Conservation (phyloP, 2,329 filamentous ascomycete species). For the Cladophialophora chaetospira region DNA sequence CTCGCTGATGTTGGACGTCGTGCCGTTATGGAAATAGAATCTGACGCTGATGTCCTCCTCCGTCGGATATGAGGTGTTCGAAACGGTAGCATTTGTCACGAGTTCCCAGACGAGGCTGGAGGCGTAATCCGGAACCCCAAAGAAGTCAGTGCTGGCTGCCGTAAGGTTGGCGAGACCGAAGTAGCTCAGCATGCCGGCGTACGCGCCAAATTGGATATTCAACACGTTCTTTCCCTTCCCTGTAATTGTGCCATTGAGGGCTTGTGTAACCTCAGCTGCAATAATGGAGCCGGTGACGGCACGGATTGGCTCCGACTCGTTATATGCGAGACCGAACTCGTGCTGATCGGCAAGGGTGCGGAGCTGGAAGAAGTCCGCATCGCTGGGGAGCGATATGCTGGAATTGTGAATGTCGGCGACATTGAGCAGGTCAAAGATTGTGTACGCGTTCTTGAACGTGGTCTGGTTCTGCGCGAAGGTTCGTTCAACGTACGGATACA, state of each 20-base stretch:
- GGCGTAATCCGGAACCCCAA: conserved; percentile 79
- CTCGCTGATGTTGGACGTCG: conserved; percentile 47
- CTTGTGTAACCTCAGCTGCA: conserved; percentile 60
- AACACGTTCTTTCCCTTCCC: conserved; percentile 44
- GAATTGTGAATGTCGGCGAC: conserved; percentile 64
- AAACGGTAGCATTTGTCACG: conserved; percentile 52
- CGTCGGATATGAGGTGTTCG: conserved; percentile 44
- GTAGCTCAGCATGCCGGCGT: conserved; percentile 62
- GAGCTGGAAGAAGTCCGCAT: conserved; percentile 67
- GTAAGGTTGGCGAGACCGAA: conserved; percentile 61
- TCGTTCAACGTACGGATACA: conserved; percentile 55
- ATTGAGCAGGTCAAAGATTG: conserved; percentile 66
- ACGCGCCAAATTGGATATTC: conserved; percentile 62
- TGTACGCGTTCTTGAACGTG: conserved; percentile 65
- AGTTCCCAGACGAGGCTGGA: conserved; percentile 78
- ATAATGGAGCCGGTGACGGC: conserved; percentile 64
- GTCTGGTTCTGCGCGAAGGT: conserved; percentile 53
- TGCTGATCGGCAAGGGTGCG: conserved; percentile 74
- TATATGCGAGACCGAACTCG: conserved; percentile 83
- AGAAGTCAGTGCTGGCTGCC: conserved; percentile 63
- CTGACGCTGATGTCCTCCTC: conserved; percentile 56
- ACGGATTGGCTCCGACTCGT: conserved; percentile 55
- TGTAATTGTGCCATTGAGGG: conserved; percentile 46
- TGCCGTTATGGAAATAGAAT: conserved; percentile 66
- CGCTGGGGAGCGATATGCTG: conserved; percentile 58